These are phyloP conservation scores for Kluyveromyces dobzhanskii DNA, from an alignment of 805 yeast genomes.

Conservation along the genomic window DNA sequence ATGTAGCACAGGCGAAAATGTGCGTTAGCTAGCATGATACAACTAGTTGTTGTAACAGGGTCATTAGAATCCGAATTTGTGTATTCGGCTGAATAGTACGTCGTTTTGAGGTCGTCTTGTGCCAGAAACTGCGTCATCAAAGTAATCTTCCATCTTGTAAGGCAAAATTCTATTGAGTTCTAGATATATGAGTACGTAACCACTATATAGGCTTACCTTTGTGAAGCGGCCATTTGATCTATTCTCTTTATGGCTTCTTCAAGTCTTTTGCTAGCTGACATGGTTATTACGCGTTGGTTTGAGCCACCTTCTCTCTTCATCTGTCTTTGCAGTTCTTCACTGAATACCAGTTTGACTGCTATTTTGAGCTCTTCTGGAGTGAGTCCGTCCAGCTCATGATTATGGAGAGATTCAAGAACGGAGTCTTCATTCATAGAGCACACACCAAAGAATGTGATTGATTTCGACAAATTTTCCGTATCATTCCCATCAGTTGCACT, in stretches of 20 bases:
- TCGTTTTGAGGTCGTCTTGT: too few species aligned
- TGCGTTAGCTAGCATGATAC: too few species aligned
- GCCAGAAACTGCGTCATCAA: too few species aligned
- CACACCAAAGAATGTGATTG: conserved; percentile 17
- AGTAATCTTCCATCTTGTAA: too few species aligned
- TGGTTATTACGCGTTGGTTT: conserved; percentile 12
- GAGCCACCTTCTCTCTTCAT: conserved; percentile 12
- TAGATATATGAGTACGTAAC: too few species aligned
- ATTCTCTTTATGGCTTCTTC: conserved; percentile 21
- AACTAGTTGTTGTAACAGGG: too few species aligned
- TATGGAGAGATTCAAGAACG: conserved; percentile 14
- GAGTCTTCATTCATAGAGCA: conserved; percentile 18
- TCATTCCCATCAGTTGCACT: conserved; percentile 16
- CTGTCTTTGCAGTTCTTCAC: conserved; percentile 23
- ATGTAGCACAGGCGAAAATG: too few species aligned
- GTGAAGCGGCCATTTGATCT: neutral
- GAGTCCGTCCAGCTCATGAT: conserved; percentile 13
- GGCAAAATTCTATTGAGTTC: too few species aligned
- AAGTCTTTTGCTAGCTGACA: conserved; percentile 22
- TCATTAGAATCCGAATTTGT: too few species aligned
- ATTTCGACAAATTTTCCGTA: conserved; percentile 16
- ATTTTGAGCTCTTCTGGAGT: conserved; percentile 18
- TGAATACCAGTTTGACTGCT: conserved; percentile 24
- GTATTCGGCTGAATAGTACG: too few species aligned
- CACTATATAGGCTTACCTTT: too few species aligned